A percentile compares a stretch with the other conserved stretches of the same genome.
phyloP scores from a whole-genome alignment of 768 basidiomycete genomes.

The Porphyrellus cyaneotinctus region DNA sequence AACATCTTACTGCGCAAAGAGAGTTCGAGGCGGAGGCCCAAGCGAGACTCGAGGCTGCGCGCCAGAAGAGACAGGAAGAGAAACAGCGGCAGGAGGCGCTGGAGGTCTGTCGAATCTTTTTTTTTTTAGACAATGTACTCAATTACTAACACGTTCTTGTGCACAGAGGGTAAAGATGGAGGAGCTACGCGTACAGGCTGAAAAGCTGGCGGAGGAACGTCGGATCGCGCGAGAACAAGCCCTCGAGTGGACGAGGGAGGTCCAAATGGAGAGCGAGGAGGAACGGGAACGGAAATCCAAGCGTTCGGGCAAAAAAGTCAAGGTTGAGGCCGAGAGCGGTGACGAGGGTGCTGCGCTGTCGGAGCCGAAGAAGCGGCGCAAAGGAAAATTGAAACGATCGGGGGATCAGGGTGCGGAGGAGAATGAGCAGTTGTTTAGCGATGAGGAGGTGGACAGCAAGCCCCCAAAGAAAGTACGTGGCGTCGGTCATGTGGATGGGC shows the following conservation, averaged over 20 bases:
- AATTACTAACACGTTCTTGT: not conserved
- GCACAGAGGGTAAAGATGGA: slow-evolving; percentile 57
- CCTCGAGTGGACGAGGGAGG: slow-evolving; percentile 69
- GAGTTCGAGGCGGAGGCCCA: slow-evolving; percentile 68
- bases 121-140: not conserved
- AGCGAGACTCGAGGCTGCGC: slow-evolving; percentile 71
- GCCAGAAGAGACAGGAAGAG: slow-evolving; percentile 77
- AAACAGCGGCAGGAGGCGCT: slow-evolving; percentile 56
- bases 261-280: slow-evolving; percentile 68
- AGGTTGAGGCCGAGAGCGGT: slow-evolving; percentile 50
- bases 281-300: slow-evolving; percentile 67
- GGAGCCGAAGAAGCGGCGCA: slow-evolving; percentile 76
- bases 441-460: slow-evolving; percentile 55
- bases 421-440: slow-evolving; percentile 65
- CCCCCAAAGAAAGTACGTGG: slow-evolving; percentile 63
- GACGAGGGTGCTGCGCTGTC: slow-evolving; percentile 35
- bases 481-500: not conserved
- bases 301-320: slow-evolving; percentile 51
- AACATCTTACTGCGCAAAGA: slow-evolving; percentile 69
- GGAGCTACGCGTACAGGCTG: slow-evolving; percentile 63
- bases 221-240: slow-evolving; percentile 74
- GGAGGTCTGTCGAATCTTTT: slow-evolving; percentile 50
- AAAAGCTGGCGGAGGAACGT: slow-evolving; percentile 77
- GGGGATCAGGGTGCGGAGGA: slow-evolving; percentile 48
- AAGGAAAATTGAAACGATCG: slow-evolving; percentile 64